A percentile compares a stretch with the other conserved stretches of the same genome.
Conservation (phyloP, 805 yeast genomes). For the Yamadazyma akitaensis region DNA sequence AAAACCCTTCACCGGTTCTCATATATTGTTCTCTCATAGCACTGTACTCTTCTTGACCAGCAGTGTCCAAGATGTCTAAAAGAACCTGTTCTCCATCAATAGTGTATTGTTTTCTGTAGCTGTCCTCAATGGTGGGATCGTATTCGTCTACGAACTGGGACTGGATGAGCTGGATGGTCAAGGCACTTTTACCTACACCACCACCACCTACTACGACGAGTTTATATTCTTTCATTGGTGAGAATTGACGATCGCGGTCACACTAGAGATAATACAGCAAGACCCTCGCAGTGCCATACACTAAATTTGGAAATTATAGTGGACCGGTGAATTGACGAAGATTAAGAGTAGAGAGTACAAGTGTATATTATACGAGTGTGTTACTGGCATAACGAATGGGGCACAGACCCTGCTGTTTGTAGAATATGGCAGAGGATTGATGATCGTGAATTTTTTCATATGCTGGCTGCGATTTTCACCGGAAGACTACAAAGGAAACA, state of each 20-base stretch:
- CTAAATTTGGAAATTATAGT: no score
- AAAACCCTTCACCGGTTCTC: conserved; percentile 94
- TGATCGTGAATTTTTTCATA: no score
- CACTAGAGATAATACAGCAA: background rate
- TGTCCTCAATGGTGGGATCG: conserved; percentile 96
- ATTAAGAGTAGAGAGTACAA: no score
- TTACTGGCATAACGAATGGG: no score
- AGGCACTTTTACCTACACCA: conserved; percentile 96
- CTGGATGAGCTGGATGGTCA: conserved; percentile 92
- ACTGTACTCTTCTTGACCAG: conserved; percentile 96
- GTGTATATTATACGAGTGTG: no score
- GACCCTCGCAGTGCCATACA: no score
- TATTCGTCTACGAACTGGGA: conserved; percentile 95
- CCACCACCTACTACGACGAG: conserved; percentile 98
- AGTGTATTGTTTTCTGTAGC: conserved; percentile 82
- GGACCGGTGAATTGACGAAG: no score
- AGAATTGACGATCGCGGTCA: background rate
- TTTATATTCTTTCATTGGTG: conserved; percentile 69
- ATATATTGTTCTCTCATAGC: conserved; percentile 86
- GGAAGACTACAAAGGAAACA: no score
- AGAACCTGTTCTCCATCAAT: conserved; percentile 77
- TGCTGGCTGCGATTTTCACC: no score
- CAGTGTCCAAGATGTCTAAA: conserved; percentile 89
- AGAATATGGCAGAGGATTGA: no score
- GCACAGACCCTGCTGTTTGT: no score